A percentile compares a stretch with the other conserved stretches of the same genome.
These are phyloP conservation scores for Coemansia sp. DNA, from an alignment of 192 early-diverging fungal species.

Conservation along the genomic window DNA sequence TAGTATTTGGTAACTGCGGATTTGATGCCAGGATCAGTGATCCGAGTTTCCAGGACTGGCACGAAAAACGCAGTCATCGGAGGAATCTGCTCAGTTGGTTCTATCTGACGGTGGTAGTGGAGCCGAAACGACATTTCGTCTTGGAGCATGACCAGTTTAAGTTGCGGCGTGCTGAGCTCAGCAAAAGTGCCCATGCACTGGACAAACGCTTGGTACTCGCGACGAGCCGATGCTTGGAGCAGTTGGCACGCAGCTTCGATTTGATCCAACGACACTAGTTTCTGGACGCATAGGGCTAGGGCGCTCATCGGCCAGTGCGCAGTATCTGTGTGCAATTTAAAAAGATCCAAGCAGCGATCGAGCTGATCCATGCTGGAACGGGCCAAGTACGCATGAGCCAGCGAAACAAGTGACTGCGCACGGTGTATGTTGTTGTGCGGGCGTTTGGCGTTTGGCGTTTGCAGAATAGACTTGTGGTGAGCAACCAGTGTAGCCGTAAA, in stretches of 20 bases:
- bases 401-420: slow-evolving; percentile 1
- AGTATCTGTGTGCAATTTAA: neutral
- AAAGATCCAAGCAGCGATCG: neutral
- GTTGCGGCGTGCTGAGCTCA: neutral
- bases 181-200: neutral
- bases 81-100: neutral
- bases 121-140: slow-evolving; percentile 24
- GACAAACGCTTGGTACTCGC: slow-evolving; percentile 1
- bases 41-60: neutral
- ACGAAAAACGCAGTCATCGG: slow-evolving; percentile 20
- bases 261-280: slow-evolving; percentile 1
- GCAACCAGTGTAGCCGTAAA: neutral
- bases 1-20: slow-evolving; percentile 12
- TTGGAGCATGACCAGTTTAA: slow-evolving; percentile 6
- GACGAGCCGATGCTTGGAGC: neutral
- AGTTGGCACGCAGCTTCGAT: slow-evolving; percentile 4
- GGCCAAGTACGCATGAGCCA: slow-evolving; percentile 10
- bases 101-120: neutral
- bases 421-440: neutral
- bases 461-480: neutral
- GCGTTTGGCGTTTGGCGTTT: neutral
- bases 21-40: neutral
- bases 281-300: slow-evolving; percentile 2
- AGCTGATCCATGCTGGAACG: neutral
- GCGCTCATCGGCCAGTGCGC: slow-evolving; percentile 29